Evolutionary conservation across 1,284 basidiomycete species (phyloP).

Genomic region (Coniferiporia sulphurascens): DNA sequence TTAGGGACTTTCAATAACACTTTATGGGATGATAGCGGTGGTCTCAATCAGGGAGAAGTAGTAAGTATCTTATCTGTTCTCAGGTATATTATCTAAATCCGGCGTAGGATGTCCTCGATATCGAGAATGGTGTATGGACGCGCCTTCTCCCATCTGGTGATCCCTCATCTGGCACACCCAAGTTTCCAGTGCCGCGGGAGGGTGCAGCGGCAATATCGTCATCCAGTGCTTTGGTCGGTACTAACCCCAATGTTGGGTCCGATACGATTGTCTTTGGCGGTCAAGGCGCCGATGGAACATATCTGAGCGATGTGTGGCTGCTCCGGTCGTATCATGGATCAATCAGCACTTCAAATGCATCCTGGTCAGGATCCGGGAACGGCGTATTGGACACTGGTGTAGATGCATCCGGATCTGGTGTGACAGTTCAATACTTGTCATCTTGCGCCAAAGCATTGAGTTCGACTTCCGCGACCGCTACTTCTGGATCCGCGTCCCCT

Average conservation of each 20-base stretch:
- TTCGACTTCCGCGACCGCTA: slow-evolving; percentile 12
- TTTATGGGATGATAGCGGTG: slow-evolving; percentile 60
- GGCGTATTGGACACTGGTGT: slow-evolving; percentile 56
- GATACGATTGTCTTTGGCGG: slow-evolving; percentile 81
- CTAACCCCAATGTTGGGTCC: slow-evolving; percentile 41
- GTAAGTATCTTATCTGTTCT: slow-evolving; percentile 36
- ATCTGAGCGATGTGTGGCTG: slow-evolving; percentile 72
- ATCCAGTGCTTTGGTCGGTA: slow-evolving; percentile 50
- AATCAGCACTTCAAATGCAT: slow-evolving; percentile 45
- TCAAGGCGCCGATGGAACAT: slow-evolving; percentile 56
- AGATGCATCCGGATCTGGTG: slow-evolving; percentile 61
- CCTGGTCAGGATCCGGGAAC: slow-evolving; percentile 59
- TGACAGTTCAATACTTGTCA: slow-evolving; percentile 53
- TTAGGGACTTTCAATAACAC: slow-evolving; percentile 60
- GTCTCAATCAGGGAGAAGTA: slow-evolving; percentile 61
- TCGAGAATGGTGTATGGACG: slow-evolving; percentile 61
- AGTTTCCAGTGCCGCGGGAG: slow-evolving; percentile 60
- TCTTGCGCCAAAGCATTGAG: slow-evolving; percentile 48
- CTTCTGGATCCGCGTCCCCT: neutral
- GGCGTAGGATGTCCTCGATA: slow-evolving; percentile 55
- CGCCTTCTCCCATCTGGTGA: slow-evolving; percentile 71
- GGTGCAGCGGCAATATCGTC: slow-evolving; percentile 65
- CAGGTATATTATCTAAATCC: slow-evolving; percentile 12
- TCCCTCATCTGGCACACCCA: slow-evolving; percentile 41
- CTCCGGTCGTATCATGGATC: slow-evolving; percentile 62